These are phyloP conservation scores for Pichia pseudocactophila DNA, from an alignment of 805 yeast genomes.

Conservation along the genomic window DNA sequence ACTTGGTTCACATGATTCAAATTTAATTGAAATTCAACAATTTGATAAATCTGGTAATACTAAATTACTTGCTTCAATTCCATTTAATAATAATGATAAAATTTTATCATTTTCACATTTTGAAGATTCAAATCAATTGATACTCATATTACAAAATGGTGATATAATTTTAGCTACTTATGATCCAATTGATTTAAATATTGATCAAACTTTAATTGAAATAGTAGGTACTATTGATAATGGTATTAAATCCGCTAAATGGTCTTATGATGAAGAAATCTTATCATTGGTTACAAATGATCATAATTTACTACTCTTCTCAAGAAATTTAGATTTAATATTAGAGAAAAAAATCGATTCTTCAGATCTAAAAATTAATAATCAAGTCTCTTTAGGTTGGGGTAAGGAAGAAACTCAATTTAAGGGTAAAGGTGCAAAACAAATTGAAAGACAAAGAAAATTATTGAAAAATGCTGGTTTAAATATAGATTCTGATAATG, in stretches of 20 bases:
- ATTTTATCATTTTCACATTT: slow-evolving; percentile 57
- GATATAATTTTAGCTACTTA: slow-evolving; percentile 65
- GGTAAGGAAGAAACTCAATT: slow-evolving; percentile 96
- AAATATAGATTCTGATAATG: slow-evolving; percentile 47
- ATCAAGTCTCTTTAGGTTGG: slow-evolving; percentile 97
- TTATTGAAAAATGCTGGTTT: slow-evolving; percentile 59
- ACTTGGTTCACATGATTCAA: slow-evolving; percentile 45
- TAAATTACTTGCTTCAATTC: slow-evolving; percentile 52
- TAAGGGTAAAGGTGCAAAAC: slow-evolving; percentile 85
- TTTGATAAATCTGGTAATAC: slow-evolving; percentile 55
- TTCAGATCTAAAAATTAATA: slow-evolving; percentile 58
- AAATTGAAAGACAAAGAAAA: slow-evolving; percentile 53
- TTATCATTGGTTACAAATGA: slow-evolving; percentile 59
- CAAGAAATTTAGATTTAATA: slow-evolving; percentile 72
- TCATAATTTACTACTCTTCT: slow-evolving; percentile 52
- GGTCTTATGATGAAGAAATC: slow-evolving; percentile 92
- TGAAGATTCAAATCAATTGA: slow-evolving; percentile 55
- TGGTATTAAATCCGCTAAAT: slow-evolving; percentile 61
- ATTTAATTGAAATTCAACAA: slow-evolving; percentile 67
- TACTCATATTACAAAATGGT: slow-evolving; percentile 65
- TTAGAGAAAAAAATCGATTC: slow-evolving; percentile 50
- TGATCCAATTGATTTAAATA: slow-evolving; percentile 37
- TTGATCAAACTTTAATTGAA: slow-evolving; percentile 51
- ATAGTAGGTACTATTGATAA: slow-evolving; percentile 80
- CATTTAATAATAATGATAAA: slow-evolving; percentile 33